Conservation (phyloP, 2,329 filamentous ascomycete species). For the Paraphaeosphaeria minitans region DNA sequence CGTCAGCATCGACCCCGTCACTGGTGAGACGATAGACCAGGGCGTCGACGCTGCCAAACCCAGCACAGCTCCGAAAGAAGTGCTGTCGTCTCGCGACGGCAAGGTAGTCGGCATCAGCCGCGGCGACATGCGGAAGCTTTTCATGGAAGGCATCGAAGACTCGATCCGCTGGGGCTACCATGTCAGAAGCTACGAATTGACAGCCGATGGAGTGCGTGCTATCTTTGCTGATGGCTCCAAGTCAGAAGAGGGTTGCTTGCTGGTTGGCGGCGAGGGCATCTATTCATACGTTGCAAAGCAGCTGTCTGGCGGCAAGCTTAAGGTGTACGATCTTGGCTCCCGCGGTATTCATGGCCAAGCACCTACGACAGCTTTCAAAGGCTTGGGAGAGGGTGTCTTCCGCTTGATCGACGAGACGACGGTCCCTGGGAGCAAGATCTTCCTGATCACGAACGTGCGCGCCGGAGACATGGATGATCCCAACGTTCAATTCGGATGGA, state of each 20-base stretch:
- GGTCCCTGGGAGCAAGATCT: constrained; percentile 54
- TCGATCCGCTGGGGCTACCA: constrained; percentile 61
- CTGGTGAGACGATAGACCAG: constrained; percentile 51
- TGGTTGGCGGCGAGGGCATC: constrained; percentile 67
- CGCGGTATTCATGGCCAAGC: constrained; percentile 70
- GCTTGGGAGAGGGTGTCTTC: constrained; percentile 68
- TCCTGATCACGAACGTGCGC: constrained; percentile 68
- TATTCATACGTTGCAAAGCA: constrained; percentile 66
- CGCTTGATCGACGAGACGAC: constrained; percentile 55
- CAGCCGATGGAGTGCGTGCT: constrained; percentile 59
- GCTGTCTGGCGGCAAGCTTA: constrained; percentile 61
- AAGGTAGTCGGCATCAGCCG: constrained; percentile 67
- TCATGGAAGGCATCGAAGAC: constrained; percentile 62
- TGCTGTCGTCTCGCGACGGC: constrained; percentile 58
- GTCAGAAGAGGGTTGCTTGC: constrained; percentile 63
- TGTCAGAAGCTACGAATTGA: constrained; percentile 64
- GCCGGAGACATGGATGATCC: constrained; percentile 64
- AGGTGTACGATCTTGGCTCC: constrained; percentile 67
- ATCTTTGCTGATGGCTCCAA: constrained; percentile 65
- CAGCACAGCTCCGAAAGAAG: constrained; percentile 22
- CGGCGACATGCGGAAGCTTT: constrained; percentile 66
- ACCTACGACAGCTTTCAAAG: constrained; percentile 64
- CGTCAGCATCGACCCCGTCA: constrained; percentile 58
- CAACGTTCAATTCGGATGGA: constrained; percentile 65
- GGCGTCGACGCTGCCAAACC: constrained; percentile 14